These are phyloP conservation scores for Taphrina communis DNA, from an alignment of 1,139 yeast genomes.

Conservation along the genomic window DNA sequence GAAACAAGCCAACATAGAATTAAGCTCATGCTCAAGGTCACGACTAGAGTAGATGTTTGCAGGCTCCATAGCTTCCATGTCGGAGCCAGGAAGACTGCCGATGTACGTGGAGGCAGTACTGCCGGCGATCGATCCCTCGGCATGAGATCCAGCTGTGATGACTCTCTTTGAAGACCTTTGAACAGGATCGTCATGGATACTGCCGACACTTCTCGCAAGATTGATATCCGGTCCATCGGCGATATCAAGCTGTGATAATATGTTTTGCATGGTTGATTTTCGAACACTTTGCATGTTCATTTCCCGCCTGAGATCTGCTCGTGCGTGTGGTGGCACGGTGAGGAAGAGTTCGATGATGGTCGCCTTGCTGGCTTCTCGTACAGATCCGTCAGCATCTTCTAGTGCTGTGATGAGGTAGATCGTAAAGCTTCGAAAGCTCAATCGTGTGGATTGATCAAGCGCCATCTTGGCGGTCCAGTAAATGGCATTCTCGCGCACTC, in stretches of 20 bases:
- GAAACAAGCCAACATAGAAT: slow-evolving; percentile 56
- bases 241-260: slow-evolving; percentile 41
- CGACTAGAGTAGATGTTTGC: slow-evolving; percentile 49
- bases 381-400: slow-evolving; percentile 52
- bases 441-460: slow-evolving; percentile 50
- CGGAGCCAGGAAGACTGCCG: slow-evolving; percentile 48
- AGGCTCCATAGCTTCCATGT: slow-evolving; percentile 49
- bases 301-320: slow-evolving; percentile 60
- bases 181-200: slow-evolving; percentile 23
- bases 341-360: slow-evolving; percentile 56
- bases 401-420: slow-evolving; percentile 55
- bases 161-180: slow-evolving; percentile 31
- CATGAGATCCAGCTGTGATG: slow-evolving; percentile 40
- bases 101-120: slow-evolving; percentile 42
- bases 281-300: slow-evolving; percentile 56
- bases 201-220: slow-evolving; percentile 11
- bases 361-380: slow-evolving; percentile 52
- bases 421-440: slow-evolving; percentile 57
- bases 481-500: slow-evolving; percentile 58
- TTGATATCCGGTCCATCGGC: slow-evolving; percentile 34
- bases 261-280: slow-evolving; percentile 44
- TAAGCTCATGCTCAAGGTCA: slow-evolving; percentile 54
- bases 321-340: slow-evolving; percentile 54
- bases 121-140: slow-evolving; percentile 36
- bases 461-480: slow-evolving; percentile 51